A percentile compares a stretch with the other conserved stretches of the same genome.
Evolutionary conservation across 805 yeast species (phyloP).

Genomic region (Metschnikowia gruessii): DNA sequence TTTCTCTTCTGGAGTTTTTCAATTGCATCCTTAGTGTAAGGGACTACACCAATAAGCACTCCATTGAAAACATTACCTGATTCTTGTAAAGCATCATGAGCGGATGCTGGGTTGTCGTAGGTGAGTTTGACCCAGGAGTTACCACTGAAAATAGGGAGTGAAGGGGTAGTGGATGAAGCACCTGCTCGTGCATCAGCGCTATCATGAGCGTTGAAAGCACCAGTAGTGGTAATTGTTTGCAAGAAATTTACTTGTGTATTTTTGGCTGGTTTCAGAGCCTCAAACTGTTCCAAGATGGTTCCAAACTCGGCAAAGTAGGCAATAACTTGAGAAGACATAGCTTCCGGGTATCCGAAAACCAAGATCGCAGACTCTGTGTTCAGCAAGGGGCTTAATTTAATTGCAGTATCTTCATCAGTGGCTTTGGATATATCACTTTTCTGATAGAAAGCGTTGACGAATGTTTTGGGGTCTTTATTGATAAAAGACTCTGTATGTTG

Average conservation of each 20-base stretch:
- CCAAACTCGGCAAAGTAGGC: conserved; percentile 80
- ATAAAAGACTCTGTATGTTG: conserved; percentile 40
- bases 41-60: conserved; percentile 61
- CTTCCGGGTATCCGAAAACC: conserved; percentile 87
- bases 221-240: conserved; percentile 13
- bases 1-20: conserved; percentile 54
- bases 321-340: conserved; percentile 61
- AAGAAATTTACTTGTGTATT: conserved; percentile 8
- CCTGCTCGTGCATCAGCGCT: background rate
- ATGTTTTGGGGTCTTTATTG: conserved; percentile 45
- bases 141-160: conserved; percentile 73
- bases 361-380: conserved; percentile 62
- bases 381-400: conserved; percentile 24
- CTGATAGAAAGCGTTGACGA: conserved; percentile 42
- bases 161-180: background rate
- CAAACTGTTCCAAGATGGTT: conserved; percentile 70
- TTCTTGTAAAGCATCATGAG: conserved; percentile 79
- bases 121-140: conserved; percentile 90
- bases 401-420: conserved; percentile 12
- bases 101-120: conserved; percentile 69
- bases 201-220: conserved; percentile 11
- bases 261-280: conserved; percentile 23
- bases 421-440: conserved; percentile 6
- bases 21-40: conserved; percentile 58
- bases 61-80: conserved; percentile 74